phyloP scores from a whole-genome alignment of 768 basidiomycete genomes.

The Hericium coralloides region DNA sequence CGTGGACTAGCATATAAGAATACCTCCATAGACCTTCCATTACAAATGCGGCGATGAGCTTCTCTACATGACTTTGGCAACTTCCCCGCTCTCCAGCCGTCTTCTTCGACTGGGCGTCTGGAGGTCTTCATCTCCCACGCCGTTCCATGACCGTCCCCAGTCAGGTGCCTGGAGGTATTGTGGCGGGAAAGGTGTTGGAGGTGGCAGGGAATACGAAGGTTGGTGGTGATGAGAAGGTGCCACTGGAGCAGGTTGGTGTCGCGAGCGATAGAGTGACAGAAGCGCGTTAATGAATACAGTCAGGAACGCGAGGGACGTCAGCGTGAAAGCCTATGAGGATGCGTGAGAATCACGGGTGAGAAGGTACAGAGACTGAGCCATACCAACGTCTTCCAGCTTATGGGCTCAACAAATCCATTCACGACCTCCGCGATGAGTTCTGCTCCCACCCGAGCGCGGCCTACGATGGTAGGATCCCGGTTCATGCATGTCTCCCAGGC shows the following conservation, averaged over 20 bases:
- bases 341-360: slow-evolving; percentile 12
- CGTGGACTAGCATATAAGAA: slow-evolving; percentile 1
- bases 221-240: slow-evolving; percentile 4
- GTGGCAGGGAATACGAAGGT: slow-evolving; percentile 15
- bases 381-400: slow-evolving; percentile 95
- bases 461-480: slow-evolving; percentile 83
- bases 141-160: slow-evolving; percentile 12
- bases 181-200: slow-evolving; percentile 8
- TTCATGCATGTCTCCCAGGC: slow-evolving; percentile 95
- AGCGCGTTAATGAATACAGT: slow-evolving; percentile 78
- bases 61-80: slow-evolving; percentile 7
- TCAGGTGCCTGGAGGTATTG: slow-evolving; percentile 4
- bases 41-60: neutral
- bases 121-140: slow-evolving; percentile 12
- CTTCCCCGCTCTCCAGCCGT: slow-evolving; percentile 12
- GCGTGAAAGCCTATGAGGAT: slow-evolving; percentile 48
- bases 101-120: slow-evolving; percentile 16
- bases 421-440: slow-evolving; percentile 95
- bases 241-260: slow-evolving; percentile 35
- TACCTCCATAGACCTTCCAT: slow-evolving; percentile 2
- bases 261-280: slow-evolving; percentile 67
- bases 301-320: slow-evolving; percentile 68
- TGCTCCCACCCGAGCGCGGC: slow-evolving; percentile 83
- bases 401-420: slow-evolving; percentile 93
- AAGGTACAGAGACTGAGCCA: slow-evolving; percentile 21